phyloP scores from a whole-genome alignment of 1,284 basidiomycete species.

The Ceratorhiza oryzae-sativae region DNA sequence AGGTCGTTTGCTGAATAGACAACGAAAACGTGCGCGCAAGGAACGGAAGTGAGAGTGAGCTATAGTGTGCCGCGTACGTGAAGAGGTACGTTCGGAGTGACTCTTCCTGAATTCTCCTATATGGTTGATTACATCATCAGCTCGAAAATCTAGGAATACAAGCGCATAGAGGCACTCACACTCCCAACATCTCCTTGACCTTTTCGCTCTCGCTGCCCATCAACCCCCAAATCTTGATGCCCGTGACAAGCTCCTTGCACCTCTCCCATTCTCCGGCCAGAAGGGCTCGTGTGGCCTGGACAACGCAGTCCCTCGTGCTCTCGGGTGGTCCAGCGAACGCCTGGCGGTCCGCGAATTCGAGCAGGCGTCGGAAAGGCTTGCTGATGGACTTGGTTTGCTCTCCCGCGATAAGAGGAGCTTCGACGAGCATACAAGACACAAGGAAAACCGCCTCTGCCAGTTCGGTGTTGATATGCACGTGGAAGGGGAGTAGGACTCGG shows the following conservation, averaged over 20 bases:
- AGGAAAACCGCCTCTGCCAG: constrained; percentile 97
- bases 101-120: constrained; percentile 97
- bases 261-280: constrained; percentile 98
- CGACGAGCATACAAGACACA: constrained; percentile 97
- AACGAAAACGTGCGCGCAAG: constrained; percentile 75
- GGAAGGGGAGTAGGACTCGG: constrained; percentile 97
- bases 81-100: constrained; percentile 97
- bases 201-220: constrained; percentile 81
- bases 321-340: constrained; percentile 99
- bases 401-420: constrained; percentile 94
- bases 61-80: constrained; percentile 97
- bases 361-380: constrained; percentile 92
- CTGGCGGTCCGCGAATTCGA: constrained; percentile 98
- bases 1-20: constrained; percentile 80
- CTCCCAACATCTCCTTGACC: constrained; percentile 95
- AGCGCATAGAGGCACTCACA: constrained; percentile 60
- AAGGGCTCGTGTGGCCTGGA: constrained; percentile 97
- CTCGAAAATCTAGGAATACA: neutral
- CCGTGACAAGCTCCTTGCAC: constrained; percentile 89
- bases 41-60: constrained; percentile 79
- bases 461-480: constrained; percentile 99
- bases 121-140: neutral
- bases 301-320: constrained; percentile 98
- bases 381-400: constrained; percentile 92
- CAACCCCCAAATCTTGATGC: constrained; percentile 97